phyloP scores from a whole-genome alignment of 371 early-diverging fungal genomes.

The Haplosporangium sp. region DNA sequence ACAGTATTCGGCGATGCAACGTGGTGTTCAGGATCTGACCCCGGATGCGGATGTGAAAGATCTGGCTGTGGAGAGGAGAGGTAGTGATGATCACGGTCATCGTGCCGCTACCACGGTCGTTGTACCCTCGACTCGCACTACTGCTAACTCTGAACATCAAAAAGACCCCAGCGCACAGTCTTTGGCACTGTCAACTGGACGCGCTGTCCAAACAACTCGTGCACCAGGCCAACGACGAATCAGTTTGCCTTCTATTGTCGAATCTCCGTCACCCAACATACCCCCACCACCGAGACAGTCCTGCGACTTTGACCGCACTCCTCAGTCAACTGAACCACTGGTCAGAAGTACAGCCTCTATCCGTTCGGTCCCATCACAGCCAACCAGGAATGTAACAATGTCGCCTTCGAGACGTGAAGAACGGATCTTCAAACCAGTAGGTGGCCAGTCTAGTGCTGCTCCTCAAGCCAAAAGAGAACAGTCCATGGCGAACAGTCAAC shows the following conservation, averaged over 20 bases:
- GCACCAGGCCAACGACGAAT: conserved; percentile 34
- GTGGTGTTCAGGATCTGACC: conserved; percentile 37
- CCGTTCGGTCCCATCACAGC: conserved; percentile 31
- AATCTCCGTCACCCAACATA: conserved; percentile 35
- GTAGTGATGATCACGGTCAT: conserved; percentile 11
- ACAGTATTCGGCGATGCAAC: conserved; percentile 44
- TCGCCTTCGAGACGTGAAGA: conserved; percentile 10
- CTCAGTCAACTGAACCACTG: conserved; percentile 49
- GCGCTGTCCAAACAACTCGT: conserved; percentile 15
- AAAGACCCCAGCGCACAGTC: conserved; percentile 31
- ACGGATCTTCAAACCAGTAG: background rate
- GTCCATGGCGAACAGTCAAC: conserved; percentile 7
- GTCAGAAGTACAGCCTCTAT: conserved; percentile 23
- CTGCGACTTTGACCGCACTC: conserved; percentile 35
- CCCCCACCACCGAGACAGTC: conserved; percentile 40
- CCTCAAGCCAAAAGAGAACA: conserved; percentile 4
- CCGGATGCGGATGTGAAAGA: conserved; percentile 38
- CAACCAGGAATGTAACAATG: conserved; percentile 21
- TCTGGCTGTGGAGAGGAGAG: conserved; percentile 19
- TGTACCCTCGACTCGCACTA: background rate
- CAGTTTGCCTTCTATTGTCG: conserved; percentile 47
- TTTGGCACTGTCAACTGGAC: background rate
- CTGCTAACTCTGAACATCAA: conserved; percentile 4
- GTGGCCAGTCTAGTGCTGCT: background rate
- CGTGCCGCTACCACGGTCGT: conserved; percentile 5